Base-by-base conservation (phyloP, 805 yeast genomes). In the Crinitomyces ghanaensis region DNA sequence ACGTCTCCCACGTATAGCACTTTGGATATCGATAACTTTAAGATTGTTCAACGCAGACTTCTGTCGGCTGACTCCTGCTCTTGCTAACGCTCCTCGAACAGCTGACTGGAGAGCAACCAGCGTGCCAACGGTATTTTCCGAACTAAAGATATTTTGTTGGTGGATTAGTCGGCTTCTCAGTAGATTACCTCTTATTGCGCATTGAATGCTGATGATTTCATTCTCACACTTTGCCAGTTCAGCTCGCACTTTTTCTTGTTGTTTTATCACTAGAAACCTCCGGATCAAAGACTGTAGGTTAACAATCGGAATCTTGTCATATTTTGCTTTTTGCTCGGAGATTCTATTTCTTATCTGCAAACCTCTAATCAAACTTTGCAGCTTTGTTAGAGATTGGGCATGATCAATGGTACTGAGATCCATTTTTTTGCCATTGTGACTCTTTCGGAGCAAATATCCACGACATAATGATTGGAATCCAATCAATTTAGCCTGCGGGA, bases 261-360 rank as follows among this genome's bases (percentile, higher is more conserved):
- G 25, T n/a, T 14, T 21, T 9, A 44, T 36, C 4, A 30, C 12
- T 24, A 9, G 6, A 6, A 75, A 69, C 18, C 88, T 93, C 42
- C 85, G 65, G 35, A 76, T 59, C 4, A 57, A 43, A 1, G 81
- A 65, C 53, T 82, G 91, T 2, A 80, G 40, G 2, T 52, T n/a
- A n/a, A n/a, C n/a, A n/a, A n/a, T n/a, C n/a, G n/a, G n/a, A n/a
- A n/a, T n/a, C n/a, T n/a, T n/a, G n/a, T n/a, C n/a, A n/a, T n/a
- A n/a, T n/a, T n/a, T n/a, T n/a, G n/a, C n/a, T n/a, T n/a, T n/a
- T n/a, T n/a, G n/a, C n/a, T n/a, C n/a, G n/a, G n/a, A n/a, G n/a
- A n/a, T n/a, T n/a, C n/a, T n/a, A n/a, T n/a, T n/a, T n/a, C n/a
- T n/a, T n/a, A n/a, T n/a, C n/a, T n/a, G n/a, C n/a, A n/a, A n/a